phyloP scores from a whole-genome alignment of 2,329 filamentous ascomycete species.

The Colletotrichum sp. region DNA sequence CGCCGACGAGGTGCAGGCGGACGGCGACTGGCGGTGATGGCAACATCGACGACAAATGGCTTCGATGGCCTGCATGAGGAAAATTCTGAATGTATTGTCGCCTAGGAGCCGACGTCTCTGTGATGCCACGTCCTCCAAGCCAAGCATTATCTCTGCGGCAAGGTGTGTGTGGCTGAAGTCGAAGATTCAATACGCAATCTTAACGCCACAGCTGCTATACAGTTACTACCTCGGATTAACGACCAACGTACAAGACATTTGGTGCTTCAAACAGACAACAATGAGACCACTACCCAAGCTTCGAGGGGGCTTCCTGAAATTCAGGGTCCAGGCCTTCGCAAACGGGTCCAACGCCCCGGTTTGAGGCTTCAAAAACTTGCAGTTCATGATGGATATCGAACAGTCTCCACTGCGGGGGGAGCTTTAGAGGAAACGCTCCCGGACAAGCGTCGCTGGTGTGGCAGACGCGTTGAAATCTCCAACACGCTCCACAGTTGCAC shows the following conservation, averaged over 20 bases:
- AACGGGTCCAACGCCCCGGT: constrained; percentile 2
- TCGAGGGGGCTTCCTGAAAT: background rate
- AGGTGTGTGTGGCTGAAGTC: background rate
- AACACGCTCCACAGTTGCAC: constrained; percentile 7
- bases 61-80: background rate
- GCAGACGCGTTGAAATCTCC: constrained; percentile 1
- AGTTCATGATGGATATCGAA: constrained; percentile 7
- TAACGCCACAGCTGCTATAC: background rate
- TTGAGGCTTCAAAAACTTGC: constrained; percentile 16
- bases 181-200: background rate
- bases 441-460: background rate
- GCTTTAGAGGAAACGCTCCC: background rate
- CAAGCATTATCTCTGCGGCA: background rate
- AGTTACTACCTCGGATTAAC: background rate
- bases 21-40: constrained; percentile 12
- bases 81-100: background rate
- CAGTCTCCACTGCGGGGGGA: constrained; percentile 14
- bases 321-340: constrained; percentile 13
- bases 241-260: background rate
- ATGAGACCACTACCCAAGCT: background rate
- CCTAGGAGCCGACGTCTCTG: background rate
- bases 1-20: constrained; percentile 14
- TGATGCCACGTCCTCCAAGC: background rate
- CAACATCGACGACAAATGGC: background rate
- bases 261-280: background rate